Base-by-base conservation (phyloP, 345 rosid genomes). In the Fremontodendron californicum region DNA sequence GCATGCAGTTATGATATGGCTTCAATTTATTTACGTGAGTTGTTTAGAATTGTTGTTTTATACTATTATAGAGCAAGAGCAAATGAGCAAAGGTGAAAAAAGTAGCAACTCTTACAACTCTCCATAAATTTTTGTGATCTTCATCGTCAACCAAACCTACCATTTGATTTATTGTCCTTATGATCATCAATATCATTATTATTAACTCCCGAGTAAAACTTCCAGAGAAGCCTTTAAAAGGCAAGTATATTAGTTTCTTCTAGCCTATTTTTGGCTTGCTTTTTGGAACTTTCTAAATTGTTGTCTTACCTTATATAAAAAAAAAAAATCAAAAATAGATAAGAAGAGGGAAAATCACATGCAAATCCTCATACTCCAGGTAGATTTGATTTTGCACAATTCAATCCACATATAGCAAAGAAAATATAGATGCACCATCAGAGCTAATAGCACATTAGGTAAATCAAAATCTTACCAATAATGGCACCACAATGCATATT, bases 401-500 rank as follows among this genome's bases (percentile, higher is more conserved):
- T 6, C 35, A 25, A 54, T 21, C 27, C 60, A 1, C 4, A 12
- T 46, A 27, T 27, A 10, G 21, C 73, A 68, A 68, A 68, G 33
- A 46, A 43, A 45, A 43, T 13, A 25, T 1, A 0, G 19, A 23
- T 12, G 1, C 9, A 23, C n/a, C 72, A 43, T 27, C 66, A 52
- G 63, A 21, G 15, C 76, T 15, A 33, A 7, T 33, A 35, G 16
- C 40, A 6, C 9, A 78, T 12, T 70, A 75, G 51, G 33, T 42
- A 51, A 23, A 60, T 29, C 60, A 68, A 9, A 49, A 43, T 27
- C 88, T 76, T 75, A 91, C 94, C 91, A 75, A 91, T 91, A 61
- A 89, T 89, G 25, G 94, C 92, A 69, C 94, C 94, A 71, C 90
- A 90, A 71, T 90, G 92, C 94, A 90, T 85, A 77, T 89, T 89